Evolutionary conservation across 108 stramenopile genomes (phyloP).

Genomic region (Craspedostauros australis): DNA sequence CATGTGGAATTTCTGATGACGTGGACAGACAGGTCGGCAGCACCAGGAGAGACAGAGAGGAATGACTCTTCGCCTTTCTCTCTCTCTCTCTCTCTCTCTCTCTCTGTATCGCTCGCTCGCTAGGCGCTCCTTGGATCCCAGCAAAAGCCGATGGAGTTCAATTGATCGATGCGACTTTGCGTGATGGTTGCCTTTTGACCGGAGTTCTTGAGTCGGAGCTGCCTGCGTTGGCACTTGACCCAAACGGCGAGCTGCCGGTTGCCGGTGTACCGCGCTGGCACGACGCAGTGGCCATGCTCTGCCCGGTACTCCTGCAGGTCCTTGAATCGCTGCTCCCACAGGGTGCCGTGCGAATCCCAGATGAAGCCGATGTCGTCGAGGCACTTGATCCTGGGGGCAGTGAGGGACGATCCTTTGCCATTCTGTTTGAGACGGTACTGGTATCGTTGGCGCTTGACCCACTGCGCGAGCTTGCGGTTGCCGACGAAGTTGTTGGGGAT

Average conservation of each 20-base stretch:
- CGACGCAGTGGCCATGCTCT: slow-evolving; percentile 10
- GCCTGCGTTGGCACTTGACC: slow-evolving; percentile 6
- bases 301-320: slow-evolving; percentile 1
- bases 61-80: too few relatives aligned
- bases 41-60: too few relatives aligned
- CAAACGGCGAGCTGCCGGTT: slow-evolving; percentile 4
- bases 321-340: slow-evolving; percentile 1
- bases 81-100: too few relatives aligned
- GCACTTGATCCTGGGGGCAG: slow-evolving; percentile 28
- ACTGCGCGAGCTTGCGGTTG: slow-evolving; percentile 36
- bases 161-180: slow-evolving; percentile 13
- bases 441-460: slow-evolving; percentile 42
- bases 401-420: slow-evolving; percentile 32
- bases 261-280: neutral
- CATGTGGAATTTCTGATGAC: too few relatives aligned
- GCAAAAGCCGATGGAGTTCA: slow-evolving; percentile 33
- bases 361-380: slow-evolving; percentile 38
- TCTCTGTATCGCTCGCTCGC: too few relatives aligned
- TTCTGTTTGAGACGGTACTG: slow-evolving; percentile 35
- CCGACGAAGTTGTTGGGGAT: too few relatives aligned
- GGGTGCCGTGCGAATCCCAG: slow-evolving; percentile 47
- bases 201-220: slow-evolving; percentile 3
- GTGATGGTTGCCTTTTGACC: slow-evolving; percentile 33
- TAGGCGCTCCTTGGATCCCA: slow-evolving; percentile 34
- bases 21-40: too few relatives aligned